These are phyloP conservation scores for Ilyonectria mors-panacis DNA, from an alignment of 2,329 filamentous ascomycete species.

Conservation along the genomic window DNA sequence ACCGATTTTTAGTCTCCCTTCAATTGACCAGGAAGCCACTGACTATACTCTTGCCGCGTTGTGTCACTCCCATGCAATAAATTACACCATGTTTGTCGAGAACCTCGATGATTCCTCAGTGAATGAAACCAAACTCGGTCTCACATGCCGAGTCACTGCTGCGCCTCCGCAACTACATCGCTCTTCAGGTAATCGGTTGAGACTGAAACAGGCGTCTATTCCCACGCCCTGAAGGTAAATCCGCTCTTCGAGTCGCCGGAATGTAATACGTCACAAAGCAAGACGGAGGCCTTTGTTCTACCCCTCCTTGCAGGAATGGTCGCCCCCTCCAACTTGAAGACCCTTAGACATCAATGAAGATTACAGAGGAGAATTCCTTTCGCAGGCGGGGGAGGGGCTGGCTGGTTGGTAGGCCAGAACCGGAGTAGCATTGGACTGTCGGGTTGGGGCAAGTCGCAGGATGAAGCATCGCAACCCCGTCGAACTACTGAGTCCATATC, in stretches of 20 bases:
- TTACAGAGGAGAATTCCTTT: background rate
- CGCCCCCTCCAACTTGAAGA: background rate
- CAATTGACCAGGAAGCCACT: background rate
- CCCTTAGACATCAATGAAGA: conserved; percentile 1
- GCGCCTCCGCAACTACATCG: background rate
- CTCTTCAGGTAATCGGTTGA: background rate
- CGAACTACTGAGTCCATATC: background rate
- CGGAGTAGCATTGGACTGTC: conserved; percentile 21
- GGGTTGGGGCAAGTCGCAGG: conserved; percentile 6
- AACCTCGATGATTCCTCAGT: background rate
- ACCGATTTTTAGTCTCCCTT: background rate
- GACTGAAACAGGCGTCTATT: background rate
- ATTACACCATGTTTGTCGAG: background rate
- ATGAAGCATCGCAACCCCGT: conserved; percentile 1
- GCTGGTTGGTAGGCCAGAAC: conserved; percentile 20
- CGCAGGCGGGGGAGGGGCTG: conserved; percentile 1
- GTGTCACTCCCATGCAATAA: background rate
- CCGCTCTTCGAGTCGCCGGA: conserved; percentile 14
- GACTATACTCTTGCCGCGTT: background rate
- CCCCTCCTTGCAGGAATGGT: conserved; percentile 23
- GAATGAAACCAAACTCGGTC: background rate
- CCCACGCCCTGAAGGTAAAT: background rate
- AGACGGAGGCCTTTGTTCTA: conserved; percentile 33
- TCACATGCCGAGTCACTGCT: background rate
- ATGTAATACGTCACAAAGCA: conserved; percentile 28